Base-by-base conservation (phyloP, 805 yeast genomes). In the Zygosaccharomyces gambellarensis region DNA sequence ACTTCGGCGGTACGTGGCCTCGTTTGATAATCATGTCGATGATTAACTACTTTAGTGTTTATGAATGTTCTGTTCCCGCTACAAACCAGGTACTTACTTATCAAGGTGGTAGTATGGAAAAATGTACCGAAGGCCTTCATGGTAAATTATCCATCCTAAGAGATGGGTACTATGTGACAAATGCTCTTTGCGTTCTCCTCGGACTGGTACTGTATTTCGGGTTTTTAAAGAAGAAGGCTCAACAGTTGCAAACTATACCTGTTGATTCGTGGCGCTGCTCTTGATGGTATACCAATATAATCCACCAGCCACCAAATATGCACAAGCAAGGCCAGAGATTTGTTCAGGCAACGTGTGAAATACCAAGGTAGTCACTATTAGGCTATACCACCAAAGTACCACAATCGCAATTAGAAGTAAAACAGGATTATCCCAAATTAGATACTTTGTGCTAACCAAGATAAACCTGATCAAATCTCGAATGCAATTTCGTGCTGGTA, bases 1-100 rank as follows among this genome's bases (percentile, higher is more conserved):
- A 94, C 65, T 76, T 92, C 50, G 99, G 99, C 22, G 99, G 99
- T 9, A 94, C 95, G 39, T 94, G 99, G 99, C 99, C 99, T 1
- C 77, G 89, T 47, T 71, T 88, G n/a, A 72, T 94, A 29, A 83
- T 92, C 1, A 77, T 90, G 56, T 79, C 75, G 51, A 74, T 90
- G 68, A 92, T 94, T 48, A 97, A 92, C 68, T 77, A 74, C 57
- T 79, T 90, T 57, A 87, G 97, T 0, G 59, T 68, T 3, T 81
- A 90, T 1, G 64, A 73, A 28, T 92, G 98, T 69, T 57, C 67
- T 7, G 64, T 73, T 9, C 58, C 59, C 11, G 43, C 44, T 6
- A 44, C 52, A 2, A 43, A 45, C 9, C 46, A 51, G 22, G 43
- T 9, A n/a, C 11, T 22, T 29, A 36, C 41, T n/a, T 45, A 54